Percentiles rank a stretch among this genome's conserved stretches.
Conservation (phyloP, 176 grass and related monocot species). For the Tillandsia leiboldiana region DNA sequence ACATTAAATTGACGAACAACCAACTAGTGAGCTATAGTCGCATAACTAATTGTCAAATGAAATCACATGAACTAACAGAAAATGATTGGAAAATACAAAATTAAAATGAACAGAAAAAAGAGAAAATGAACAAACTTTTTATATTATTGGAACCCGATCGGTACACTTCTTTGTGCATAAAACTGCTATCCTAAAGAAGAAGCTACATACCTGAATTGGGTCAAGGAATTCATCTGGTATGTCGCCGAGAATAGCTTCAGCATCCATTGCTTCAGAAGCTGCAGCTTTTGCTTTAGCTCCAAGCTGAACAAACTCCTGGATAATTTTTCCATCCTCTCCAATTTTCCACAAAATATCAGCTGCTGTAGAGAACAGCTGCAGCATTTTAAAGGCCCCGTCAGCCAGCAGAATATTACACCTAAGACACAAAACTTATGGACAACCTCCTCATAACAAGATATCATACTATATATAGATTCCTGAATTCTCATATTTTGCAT, state of each 20-base stretch:
- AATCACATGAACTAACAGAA: background rate
- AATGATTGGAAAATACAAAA: background rate
- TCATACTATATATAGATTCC: background rate
- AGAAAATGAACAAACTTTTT: background rate
- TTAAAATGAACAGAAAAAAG: background rate
- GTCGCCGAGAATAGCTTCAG: conserved; percentile 79
- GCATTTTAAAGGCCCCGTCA: conserved; percentile 17
- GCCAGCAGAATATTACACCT: background rate
- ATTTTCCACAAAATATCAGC: conserved; percentile 87
- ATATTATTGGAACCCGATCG: background rate
- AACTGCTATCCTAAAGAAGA: background rate
- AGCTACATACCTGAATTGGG: conserved; percentile 68
- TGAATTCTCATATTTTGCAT: too few relatives aligned
- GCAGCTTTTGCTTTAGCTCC: conserved; percentile 61
- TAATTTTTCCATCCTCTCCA: conserved; percentile 54
- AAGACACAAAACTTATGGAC: background rate
- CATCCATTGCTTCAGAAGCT: conserved; percentile 86
- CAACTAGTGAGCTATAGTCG: background rate
- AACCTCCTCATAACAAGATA: too few relatives aligned
- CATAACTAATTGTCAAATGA: background rate
- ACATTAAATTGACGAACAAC: background rate
- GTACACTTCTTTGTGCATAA: background rate
- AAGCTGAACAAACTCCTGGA: conserved; percentile 77
- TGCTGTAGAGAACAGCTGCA: conserved; percentile 80
- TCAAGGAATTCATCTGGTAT: conserved; percentile 99